Evolutionary conservation across 768 basidiomycete genomes (phyloP).

Genomic region (Lentinula guzmanii): DNA sequence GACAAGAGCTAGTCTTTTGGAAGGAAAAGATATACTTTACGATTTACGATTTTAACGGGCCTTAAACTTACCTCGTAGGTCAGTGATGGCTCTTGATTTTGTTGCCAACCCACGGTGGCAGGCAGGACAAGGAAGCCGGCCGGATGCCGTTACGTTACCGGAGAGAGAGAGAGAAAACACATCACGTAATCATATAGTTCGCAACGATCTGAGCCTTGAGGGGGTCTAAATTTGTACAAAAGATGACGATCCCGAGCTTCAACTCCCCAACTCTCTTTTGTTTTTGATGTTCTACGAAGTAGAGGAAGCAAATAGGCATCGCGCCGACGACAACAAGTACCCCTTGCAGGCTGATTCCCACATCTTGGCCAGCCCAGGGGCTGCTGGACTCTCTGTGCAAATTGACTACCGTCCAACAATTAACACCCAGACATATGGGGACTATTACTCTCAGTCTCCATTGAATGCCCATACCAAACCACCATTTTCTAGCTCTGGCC

Average conservation of each 20-base stretch:
- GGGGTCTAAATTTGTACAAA: background rate
- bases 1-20: background rate
- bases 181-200: background rate
- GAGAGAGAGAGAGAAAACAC: background rate
- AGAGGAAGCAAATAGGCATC: background rate
- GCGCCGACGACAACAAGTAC: background rate
- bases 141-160: background rate
- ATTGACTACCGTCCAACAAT: background rate
- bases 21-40: background rate
- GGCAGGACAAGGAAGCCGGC: background rate
- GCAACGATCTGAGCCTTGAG: background rate
- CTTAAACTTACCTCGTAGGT: background rate
- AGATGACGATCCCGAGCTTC: background rate
- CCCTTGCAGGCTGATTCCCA: background rate
- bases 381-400: background rate
- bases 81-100: no score
- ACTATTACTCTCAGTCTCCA: background rate
- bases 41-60: background rate
- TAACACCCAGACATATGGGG: background rate
- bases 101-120: background rate
- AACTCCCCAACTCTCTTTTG: background rate
- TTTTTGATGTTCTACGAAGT: background rate
- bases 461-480: background rate
- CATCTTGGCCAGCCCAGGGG: background rate
- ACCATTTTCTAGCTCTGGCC: background rate